phyloP scores from a whole-genome alignment of 2,329 filamentous ascomycete species.

The Cryphonectria nitschkei region DNA sequence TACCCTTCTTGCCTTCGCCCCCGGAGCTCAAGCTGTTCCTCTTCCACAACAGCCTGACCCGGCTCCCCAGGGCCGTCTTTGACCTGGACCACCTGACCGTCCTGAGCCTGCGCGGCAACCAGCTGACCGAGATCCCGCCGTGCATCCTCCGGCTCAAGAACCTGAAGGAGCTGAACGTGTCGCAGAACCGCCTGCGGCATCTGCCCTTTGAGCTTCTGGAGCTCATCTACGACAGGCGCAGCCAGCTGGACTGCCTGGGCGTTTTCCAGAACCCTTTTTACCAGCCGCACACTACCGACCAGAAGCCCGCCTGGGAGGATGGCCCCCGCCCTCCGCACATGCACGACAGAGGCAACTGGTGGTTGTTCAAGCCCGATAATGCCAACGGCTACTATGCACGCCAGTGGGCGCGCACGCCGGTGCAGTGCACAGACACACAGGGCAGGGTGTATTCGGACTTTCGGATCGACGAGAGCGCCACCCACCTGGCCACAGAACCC shows the following conservation, averaged over 20 bases:
- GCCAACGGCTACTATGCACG: slow-evolving; percentile 14
- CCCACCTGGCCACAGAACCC: slow-evolving; percentile 28
- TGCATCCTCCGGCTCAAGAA: slow-evolving; percentile 61
- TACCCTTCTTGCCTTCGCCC: slow-evolving; percentile 62
- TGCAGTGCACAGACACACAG: slow-evolving; percentile 29
- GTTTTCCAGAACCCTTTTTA: slow-evolving; percentile 68
- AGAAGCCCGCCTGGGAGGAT: slow-evolving; percentile 23
- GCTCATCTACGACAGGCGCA: slow-evolving; percentile 49
- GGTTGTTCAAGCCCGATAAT: slow-evolving; percentile 12
- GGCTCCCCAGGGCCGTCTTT: slow-evolving; percentile 64
- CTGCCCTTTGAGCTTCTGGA: slow-evolving; percentile 67
- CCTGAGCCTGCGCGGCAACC: slow-evolving; percentile 68
- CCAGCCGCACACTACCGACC: slow-evolving; percentile 34
- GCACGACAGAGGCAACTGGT: slow-evolving; percentile 19
- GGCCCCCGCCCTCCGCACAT: slow-evolving; percentile 8
- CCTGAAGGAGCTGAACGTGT: slow-evolving; percentile 66
- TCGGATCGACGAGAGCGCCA: slow-evolving; percentile 23
- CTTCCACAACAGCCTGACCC: slow-evolving; percentile 59
- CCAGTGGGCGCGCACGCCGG: slow-evolving; percentile 33
- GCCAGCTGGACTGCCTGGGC: slow-evolving; percentile 54
- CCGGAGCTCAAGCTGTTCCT: slow-evolving; percentile 66
- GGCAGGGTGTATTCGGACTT: slow-evolving; percentile 34
- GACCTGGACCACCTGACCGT: slow-evolving; percentile 64
- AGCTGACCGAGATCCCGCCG: slow-evolving; percentile 62
- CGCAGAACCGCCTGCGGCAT: slow-evolving; percentile 63